Percentiles rank a stretch among this genome's conserved stretches.
These are phyloP conservation scores for Dentipellis sp. DNA, from an alignment of 768 basidiomycete species.

Conservation along the genomic window DNA sequence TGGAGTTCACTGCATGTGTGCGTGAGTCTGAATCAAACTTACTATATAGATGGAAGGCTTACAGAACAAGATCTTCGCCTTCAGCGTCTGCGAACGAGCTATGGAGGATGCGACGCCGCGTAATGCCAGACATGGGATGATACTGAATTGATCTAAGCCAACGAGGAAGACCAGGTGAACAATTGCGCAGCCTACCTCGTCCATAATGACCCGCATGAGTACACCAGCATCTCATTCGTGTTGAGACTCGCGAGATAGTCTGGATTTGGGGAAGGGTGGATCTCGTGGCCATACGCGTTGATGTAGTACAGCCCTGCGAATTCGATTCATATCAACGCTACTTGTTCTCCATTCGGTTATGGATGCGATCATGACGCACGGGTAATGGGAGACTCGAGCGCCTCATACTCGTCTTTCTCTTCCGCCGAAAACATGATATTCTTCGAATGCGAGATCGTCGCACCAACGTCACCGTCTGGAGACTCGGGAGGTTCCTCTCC, in stretches of 20 bases:
- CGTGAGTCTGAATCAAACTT: not conserved
- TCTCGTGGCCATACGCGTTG: slow-evolving; percentile 85
- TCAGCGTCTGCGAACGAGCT: slow-evolving; percentile 59
- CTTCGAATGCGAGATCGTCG: slow-evolving; percentile 33
- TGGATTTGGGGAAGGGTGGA: slow-evolving; percentile 82
- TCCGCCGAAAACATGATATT: slow-evolving; percentile 61
- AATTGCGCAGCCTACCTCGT: slow-evolving; percentile 49
- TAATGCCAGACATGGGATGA: slow-evolving; percentile 87
- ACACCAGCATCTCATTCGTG: slow-evolving; percentile 63
- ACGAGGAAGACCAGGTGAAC: not conserved
- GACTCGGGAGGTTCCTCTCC: slow-evolving; percentile 19
- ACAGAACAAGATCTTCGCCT: slow-evolving; percentile 82
- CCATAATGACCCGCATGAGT: slow-evolving; percentile 93
- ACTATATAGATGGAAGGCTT: slow-evolving; percentile 22
- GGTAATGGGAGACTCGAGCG: slow-evolving; percentile 50
- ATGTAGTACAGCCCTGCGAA: slow-evolving; percentile 71
- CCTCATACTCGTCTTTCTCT: slow-evolving; percentile 44
- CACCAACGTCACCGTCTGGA: slow-evolving; percentile 47
- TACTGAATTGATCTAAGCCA: slow-evolving; percentile 31
- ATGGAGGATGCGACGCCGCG: slow-evolving; percentile 73
- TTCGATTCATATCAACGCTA: not conserved
- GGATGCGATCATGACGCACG: slow-evolving; percentile 32
- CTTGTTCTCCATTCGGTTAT: too few relatives aligned
- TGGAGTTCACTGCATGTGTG: slow-evolving; percentile 57
- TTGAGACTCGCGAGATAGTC: slow-evolving; percentile 61